These are phyloP conservation scores for Hypericum perforatum DNA, from an alignment of 345 rosid species.

Conservation along the genomic window DNA sequence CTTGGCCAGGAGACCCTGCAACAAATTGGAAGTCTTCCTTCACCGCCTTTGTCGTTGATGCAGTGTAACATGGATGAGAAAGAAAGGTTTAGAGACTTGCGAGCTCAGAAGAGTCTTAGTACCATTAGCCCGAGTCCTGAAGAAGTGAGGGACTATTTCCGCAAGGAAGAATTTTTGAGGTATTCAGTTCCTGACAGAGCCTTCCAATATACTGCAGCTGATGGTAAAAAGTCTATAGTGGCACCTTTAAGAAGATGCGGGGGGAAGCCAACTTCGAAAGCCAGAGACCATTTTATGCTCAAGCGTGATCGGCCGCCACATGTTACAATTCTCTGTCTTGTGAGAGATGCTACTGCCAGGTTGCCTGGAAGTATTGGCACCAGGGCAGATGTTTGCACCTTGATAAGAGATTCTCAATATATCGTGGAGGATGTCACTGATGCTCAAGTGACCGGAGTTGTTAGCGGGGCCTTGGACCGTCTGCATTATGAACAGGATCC, in stretches of 20 bases:
- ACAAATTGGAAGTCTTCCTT: conserved; percentile 91
- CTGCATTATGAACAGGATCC: conserved; percentile 99
- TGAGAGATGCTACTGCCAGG: conserved; percentile 96
- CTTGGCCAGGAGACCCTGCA: conserved; percentile 91
- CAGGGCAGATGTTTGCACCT: conserved; percentile 97
- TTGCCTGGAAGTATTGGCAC: conserved; percentile 99
- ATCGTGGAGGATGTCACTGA: conserved; percentile 90
- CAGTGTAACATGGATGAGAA: conserved; percentile 85
- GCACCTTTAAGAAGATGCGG: conserved; percentile 99
- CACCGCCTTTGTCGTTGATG: conserved; percentile 75
- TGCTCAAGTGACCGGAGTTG: conserved; percentile 88
- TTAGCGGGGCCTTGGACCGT: conserved; percentile 98
- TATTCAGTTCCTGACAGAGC: conserved; percentile 99
- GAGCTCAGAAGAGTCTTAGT: conserved; percentile 96
- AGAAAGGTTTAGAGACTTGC: conserved; percentile 91
- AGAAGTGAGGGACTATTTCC: conserved; percentile 85
- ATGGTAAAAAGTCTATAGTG: conserved; percentile 91
- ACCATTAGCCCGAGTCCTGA: conserved; percentile 77
- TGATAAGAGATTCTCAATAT: conserved; percentile 89
- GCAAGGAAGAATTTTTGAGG: conserved; percentile 79
- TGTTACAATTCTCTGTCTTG: conserved; percentile 95
- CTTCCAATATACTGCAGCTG: conserved; percentile 92
- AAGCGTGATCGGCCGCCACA: conserved; percentile 99
- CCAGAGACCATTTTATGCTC: conserved; percentile 98
- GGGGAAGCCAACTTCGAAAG: conserved; percentile 99